These are phyloP conservation scores for Sporothrix protearum DNA, from an alignment of 2,329 filamentous ascomycete genomes.

Conservation along the genomic window DNA sequence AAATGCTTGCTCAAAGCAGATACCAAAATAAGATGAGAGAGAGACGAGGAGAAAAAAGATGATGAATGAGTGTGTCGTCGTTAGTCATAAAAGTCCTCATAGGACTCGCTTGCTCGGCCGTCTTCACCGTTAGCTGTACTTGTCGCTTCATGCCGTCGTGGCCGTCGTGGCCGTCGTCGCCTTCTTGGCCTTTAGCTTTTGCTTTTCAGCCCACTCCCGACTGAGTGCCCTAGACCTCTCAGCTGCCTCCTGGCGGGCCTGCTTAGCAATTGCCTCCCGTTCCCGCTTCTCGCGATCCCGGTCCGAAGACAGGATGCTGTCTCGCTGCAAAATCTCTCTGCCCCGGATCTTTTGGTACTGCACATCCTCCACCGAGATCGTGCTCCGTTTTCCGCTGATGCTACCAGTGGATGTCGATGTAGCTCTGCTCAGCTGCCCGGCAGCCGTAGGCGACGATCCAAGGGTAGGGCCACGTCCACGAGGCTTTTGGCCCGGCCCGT, in stretches of 20 bases:
- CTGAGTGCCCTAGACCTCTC: conserved; percentile 58
- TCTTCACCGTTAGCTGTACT: not conserved
- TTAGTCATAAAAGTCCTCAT: not conserved
- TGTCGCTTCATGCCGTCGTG: not conserved
- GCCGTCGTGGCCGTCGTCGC: not conserved
- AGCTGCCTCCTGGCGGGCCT: conserved; percentile 57
- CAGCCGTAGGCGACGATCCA: conserved; percentile 34
- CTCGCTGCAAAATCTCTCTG: conserved; percentile 52
- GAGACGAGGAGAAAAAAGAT: not conserved
- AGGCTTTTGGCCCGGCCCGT: conserved; percentile 12
- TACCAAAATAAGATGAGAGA: not conserved
- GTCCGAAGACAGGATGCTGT: conserved; percentile 47
- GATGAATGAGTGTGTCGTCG: conserved; percentile 4
- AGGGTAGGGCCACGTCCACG: conserved; percentile 34
- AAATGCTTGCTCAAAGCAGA: not conserved
- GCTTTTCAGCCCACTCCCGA: conserved; percentile 57
- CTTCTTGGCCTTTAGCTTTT: conserved; percentile 27
- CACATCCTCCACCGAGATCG: conserved; percentile 49
- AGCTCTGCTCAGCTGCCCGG: conserved; percentile 35
- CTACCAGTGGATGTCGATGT: conserved; percentile 48
- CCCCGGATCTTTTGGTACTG: conserved; percentile 52
- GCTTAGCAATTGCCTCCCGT: conserved; percentile 52
- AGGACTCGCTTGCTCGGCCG: not conserved
- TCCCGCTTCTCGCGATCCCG: conserved; percentile 53
- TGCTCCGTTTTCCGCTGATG: conserved; percentile 45